Base-by-base conservation (phyloP, 805 yeast genomes). In the Yarrowia sp. region DNA sequence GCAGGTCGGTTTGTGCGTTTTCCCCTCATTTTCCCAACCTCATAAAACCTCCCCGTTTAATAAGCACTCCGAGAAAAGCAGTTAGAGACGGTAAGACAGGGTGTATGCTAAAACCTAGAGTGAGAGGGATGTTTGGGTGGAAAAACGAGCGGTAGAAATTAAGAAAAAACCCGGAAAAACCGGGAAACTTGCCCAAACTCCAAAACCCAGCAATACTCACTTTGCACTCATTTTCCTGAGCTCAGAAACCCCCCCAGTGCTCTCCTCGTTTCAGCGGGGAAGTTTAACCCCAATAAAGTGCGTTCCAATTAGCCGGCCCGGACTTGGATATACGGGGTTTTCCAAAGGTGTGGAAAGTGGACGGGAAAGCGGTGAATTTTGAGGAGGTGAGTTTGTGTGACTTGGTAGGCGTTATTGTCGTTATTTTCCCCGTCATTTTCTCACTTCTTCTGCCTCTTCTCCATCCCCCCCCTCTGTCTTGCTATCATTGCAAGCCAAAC, bases 231-330 rank as follows among this genome's bases (percentile, higher is more conserved):
- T 24, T 24, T 24, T 2, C 30, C n/a, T n/a, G 36, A 6, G 9
- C 36, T 9, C 36, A 33, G 36, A 33, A 33, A 36, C 10, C 13
- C 38, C 13, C 38, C 38, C 10, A 9, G 8, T 6, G 3, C 38
- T 36, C 38, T 9, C 13, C 53, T 30, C 53, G 38, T 30, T 33
- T 49, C 39, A n/a, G 20, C 17, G 40, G n/a, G 10, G n/a, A 38
- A 52, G 14, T 9, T 9, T 19, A 52, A 36, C 7, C 19, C 7
- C 8, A 8, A 19, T 15, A 19, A 38, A 24, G 43, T 34, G 15
- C 8, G 43, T 52, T 14, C 58, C 58, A 52, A 52, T 52, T 52
- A 38, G 43, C 43, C 43, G 58, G 43, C 58, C 58, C 58, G 58
- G 58, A 52, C 58, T 52, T 52, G 40, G 42, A 36, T 34, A 52